Evolutionary conservation across 345 rosid genomes (phyloP), one percentile per base, ranked within the genome.

Genomic region (Bruguiera sexangula): DNA sequence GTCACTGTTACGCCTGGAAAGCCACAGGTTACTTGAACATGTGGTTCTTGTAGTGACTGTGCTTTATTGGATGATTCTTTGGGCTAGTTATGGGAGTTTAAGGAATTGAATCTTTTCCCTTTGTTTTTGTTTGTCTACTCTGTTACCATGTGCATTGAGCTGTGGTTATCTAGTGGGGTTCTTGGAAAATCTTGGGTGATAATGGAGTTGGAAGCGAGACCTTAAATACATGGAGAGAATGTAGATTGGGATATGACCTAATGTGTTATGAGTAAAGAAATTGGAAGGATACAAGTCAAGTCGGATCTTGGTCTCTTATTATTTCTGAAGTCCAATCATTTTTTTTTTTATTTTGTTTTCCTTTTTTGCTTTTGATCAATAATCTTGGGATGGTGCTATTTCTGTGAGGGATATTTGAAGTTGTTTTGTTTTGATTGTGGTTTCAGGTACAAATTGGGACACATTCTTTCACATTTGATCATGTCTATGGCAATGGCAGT

Each of bases 381-480:
- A 32, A 32, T 53, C 22, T 53, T 53, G 10, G 22, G 9, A 53
- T 53, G 20, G 22, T 53, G n/a, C 8, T 22, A 18, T 52, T 53
- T 27, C 29, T 27, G 29, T 20, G 8, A 20, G 56, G 24, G 21
- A 13, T 16, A 53, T 18, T 32, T 32, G 22, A 19, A 20, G 20
- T 20, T 8, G 6, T 53, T 53, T 6, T 53, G 59, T 63, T 73
- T 68, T 62, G 22, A 68, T 46, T 36, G n/a, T 70, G 75, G 30
- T 66, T 4, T 59, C 78, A 95, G 99, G 96, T 95, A 57, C 99
- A 90, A 81, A 88, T 95, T 55, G 96, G 99, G 63, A 65, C 89
- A 36, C 96, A 92, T 82, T 95, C 96, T n/a, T 95, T 95, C 79
- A 95, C 96, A 0, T 95, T 92, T 69, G 99, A 95, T 82, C 91